Conservation (phyloP, 208 protist genomes). For the Trypanosomatidae sp. region DNA sequence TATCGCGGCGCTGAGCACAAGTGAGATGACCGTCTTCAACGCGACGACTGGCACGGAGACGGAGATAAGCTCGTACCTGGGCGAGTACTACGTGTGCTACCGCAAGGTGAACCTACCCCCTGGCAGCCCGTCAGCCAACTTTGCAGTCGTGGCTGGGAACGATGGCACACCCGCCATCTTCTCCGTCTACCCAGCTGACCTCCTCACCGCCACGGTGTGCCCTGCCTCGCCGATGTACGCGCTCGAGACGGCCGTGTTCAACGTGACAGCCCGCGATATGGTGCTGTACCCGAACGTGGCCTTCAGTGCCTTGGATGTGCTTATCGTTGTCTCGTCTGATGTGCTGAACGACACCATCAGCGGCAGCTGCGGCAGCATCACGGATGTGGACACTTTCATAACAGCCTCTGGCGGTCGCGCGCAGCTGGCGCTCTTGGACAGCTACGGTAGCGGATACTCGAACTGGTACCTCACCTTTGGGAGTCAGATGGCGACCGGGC, state of each 20-base stretch:
- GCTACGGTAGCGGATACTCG: constrained; percentile 33
- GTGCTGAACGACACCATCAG: neutral
- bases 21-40: constrained; percentile 40
- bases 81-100: constrained; percentile 89
- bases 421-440: constrained; percentile 33
- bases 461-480: constrained; percentile 74
- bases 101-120: constrained; percentile 22
- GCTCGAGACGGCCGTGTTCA: constrained; percentile 66
- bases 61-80: constrained; percentile 43
- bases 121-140: constrained; percentile 18
- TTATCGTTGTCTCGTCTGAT: constrained; percentile 46
- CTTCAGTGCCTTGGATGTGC: constrained; percentile 57
- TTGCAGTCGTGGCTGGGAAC: constrained; percentile 55
- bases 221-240: constrained; percentile 38
- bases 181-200: constrained; percentile 68
- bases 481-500: constrained; percentile 15
- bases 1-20: constrained; percentile 23
- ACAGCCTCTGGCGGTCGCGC: constrained; percentile 21
- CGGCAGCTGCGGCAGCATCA: constrained; percentile 26
- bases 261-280: constrained; percentile 37
- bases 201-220: constrained; percentile 36
- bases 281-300: constrained; percentile 47
- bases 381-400: constrained; percentile 18
- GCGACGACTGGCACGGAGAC: constrained; percentile 42
- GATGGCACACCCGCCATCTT: constrained; percentile 44